These are phyloP conservation scores for Phialocephala subalpina DNA, from an alignment of 2,329 filamentous ascomycete species.

Conservation along the genomic window DNA sequence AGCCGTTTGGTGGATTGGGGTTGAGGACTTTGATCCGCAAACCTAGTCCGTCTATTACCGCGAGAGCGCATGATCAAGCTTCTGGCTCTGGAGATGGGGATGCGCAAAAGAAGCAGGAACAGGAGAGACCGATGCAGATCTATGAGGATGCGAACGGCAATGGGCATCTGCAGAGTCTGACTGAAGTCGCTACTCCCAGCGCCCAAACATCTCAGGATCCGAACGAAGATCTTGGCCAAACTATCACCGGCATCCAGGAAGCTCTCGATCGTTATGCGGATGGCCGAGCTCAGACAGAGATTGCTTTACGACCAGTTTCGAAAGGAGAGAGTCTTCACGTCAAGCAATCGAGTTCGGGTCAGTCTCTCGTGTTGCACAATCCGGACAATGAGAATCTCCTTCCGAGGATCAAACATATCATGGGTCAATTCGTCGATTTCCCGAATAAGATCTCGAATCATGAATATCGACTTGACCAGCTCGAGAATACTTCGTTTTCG, in stretches of 20 bases:
- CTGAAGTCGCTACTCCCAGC: slow-evolving; percentile 41
- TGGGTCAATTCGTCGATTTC: slow-evolving; percentile 35
- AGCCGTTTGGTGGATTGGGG: slow-evolving; percentile 40
- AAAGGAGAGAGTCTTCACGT: slow-evolving; percentile 29
- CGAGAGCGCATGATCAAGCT: not conserved
- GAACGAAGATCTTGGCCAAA: slow-evolving; percentile 28
- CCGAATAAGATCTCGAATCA: slow-evolving; percentile 50
- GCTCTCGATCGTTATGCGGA: slow-evolving; percentile 35
- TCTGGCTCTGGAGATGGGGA: not conserved
- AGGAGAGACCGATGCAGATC: slow-evolving; percentile 33
- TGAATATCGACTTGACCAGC: slow-evolving; percentile 68
- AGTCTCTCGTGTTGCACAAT: slow-evolving; percentile 17
- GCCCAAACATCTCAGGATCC: slow-evolving; percentile 32
- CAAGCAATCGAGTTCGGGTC: slow-evolving; percentile 32
- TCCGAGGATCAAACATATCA: slow-evolving; percentile 34
- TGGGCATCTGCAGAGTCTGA: slow-evolving; percentile 39
- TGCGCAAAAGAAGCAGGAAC: slow-evolving; percentile 11
- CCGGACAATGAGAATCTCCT: slow-evolving; percentile 28
- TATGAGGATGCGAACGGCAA: slow-evolving; percentile 40
- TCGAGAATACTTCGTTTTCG: slow-evolving; percentile 77
- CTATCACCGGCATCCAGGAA: slow-evolving; percentile 28
- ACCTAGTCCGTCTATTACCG: slow-evolving; percentile 26
- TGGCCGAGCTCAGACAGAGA: slow-evolving; percentile 19
- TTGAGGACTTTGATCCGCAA: slow-evolving; percentile 39
- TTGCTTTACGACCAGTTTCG: slow-evolving; percentile 19